phyloP scores from a whole-genome alignment of 352 stramenopile genomes.

The Globisporangium megalacanthum region DNA sequence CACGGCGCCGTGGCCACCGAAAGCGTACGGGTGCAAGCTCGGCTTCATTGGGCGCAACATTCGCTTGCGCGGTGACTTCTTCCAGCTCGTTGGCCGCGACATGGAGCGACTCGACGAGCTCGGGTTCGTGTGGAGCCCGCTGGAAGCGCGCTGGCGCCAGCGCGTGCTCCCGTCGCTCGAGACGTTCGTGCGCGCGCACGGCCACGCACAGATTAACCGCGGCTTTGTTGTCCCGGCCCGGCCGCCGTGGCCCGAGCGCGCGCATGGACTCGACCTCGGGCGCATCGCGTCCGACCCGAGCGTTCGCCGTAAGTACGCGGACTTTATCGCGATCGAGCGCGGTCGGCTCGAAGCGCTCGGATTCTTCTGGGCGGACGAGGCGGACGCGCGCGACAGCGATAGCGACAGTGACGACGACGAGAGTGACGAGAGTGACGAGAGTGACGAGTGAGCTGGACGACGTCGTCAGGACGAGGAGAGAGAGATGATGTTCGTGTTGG shows the following conservation, averaged over 20 bases:
- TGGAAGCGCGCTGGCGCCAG: constrained; percentile 37
- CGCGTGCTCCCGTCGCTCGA: constrained; percentile 38
- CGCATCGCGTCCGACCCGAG: constrained; percentile 19
- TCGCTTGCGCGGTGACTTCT: constrained; percentile 37
- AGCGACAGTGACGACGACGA: constrained; percentile 9
- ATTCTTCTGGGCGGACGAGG: constrained; percentile 34
- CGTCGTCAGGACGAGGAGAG: too few relatives aligned
- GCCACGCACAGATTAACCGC: constrained; percentile 24
- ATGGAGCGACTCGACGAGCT: constrained; percentile 37
- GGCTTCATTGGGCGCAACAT: constrained; percentile 59
- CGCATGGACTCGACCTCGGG: constrained; percentile 33
- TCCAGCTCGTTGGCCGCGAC: constrained; percentile 42
- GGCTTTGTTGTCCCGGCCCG: constrained; percentile 47
- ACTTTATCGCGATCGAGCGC: constrained; percentile 51
- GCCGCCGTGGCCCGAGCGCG: constrained; percentile 30
- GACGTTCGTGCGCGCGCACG: constrained; percentile 33
- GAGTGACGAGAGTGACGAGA: background rate
- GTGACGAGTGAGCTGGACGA: background rate
- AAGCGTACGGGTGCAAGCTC: constrained; percentile 31
- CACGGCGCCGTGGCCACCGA: constrained; percentile 25
- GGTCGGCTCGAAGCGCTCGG: constrained; percentile 37
- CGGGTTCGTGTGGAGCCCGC: constrained; percentile 49
- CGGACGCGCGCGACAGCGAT: background rate
- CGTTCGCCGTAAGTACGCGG: constrained; percentile 24
- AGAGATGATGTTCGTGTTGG: too few relatives aligned